A percentile compares a stretch with the other conserved stretches of the same genome.
Conservation (phyloP, 129 eudicot genomes). For the Flaveria bidentis region DNA sequence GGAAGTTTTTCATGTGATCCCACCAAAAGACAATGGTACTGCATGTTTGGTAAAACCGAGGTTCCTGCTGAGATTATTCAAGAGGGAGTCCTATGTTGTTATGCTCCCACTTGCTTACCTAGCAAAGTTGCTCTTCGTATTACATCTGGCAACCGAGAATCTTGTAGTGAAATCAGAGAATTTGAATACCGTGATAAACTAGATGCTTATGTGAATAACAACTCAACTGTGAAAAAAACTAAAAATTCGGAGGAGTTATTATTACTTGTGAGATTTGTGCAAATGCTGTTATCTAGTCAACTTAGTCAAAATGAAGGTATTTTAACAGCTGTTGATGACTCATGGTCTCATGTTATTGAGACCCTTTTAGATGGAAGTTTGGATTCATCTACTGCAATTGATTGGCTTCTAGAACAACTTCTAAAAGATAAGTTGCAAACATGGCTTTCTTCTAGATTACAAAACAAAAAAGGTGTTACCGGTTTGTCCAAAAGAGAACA, state of each 20-base stretch:
- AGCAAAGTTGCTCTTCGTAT: constrained; percentile 77
- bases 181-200: constrained; percentile 72
- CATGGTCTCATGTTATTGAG: constrained; percentile 75
- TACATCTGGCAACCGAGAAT: constrained; percentile 80
- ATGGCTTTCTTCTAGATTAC: constrained; percentile 66
- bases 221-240: constrained; percentile 41
- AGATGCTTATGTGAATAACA: constrained; percentile 21
- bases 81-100: constrained; percentile 85
- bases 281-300: constrained; percentile 57
- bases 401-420: constrained; percentile 85
- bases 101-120: constrained; percentile 65
- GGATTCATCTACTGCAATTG: constrained; percentile 47
- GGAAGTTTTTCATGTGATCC: constrained; percentile 71
- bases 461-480: constrained; percentile 14
- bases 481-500: constrained; percentile 83
- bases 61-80: constrained; percentile 80
- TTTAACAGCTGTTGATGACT: constrained; percentile 54
- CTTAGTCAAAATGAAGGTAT: constrained; percentile 41
- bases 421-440: constrained; percentile 74
- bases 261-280: constrained; percentile 71
- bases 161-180: constrained; percentile 90
- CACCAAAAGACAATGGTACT: constrained; percentile 61
- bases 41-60: constrained; percentile 93
- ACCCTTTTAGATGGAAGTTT: constrained; percentile 57
- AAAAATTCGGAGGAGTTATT: constrained; percentile 65